phyloP scores from a whole-genome alignment of 768 basidiomycete species.

The Tylopilus vinaceipallidus region DNA sequence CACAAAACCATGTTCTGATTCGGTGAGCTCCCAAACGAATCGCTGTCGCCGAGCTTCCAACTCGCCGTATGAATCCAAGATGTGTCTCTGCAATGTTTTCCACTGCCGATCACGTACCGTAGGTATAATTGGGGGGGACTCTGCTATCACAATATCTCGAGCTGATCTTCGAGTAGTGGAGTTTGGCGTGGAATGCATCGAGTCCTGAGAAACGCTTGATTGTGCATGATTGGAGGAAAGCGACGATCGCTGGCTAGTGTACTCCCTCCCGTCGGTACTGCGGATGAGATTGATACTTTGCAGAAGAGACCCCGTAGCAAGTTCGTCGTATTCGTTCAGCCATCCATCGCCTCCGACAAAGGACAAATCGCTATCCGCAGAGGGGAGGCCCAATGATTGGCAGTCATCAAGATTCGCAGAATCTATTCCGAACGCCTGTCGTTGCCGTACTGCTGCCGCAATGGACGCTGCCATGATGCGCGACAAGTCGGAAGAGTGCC shows the following conservation, averaged over 20 bases:
- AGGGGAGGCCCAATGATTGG: constrained; percentile 22
- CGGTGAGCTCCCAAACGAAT: constrained; percentile 63
- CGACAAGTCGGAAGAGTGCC: constrained; percentile 30
- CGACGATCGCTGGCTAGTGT: constrained; percentile 3
- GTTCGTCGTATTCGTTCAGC: constrained; percentile 36
- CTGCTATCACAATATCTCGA: constrained; percentile 2
- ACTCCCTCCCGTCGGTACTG: neutral
- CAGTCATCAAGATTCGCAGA: constrained; percentile 28
- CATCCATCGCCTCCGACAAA: constrained; percentile 40
- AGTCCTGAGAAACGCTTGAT: constrained; percentile 24
- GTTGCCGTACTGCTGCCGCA: constrained; percentile 43
- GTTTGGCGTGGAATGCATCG: constrained; percentile 22
- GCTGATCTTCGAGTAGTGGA: constrained; percentile 14
- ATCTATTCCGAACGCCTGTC: constrained; percentile 51
- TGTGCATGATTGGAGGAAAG: constrained; percentile 11
- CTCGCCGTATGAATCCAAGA: constrained; percentile 39
- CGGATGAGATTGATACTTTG: constrained; percentile 13
- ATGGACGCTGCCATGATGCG: constrained; percentile 27
- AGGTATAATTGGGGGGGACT: constrained; percentile 4
- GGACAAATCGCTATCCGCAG: constrained; percentile 48
- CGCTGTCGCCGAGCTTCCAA: constrained; percentile 63
- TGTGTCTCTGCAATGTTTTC: constrained; percentile 18
- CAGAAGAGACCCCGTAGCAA: constrained; percentile 31
- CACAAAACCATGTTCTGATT: constrained; percentile 70
- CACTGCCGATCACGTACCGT: constrained; percentile 22